Conservation (phyloP, 768 basidiomycete genomes). For the Artomyces pyxidatus region DNA sequence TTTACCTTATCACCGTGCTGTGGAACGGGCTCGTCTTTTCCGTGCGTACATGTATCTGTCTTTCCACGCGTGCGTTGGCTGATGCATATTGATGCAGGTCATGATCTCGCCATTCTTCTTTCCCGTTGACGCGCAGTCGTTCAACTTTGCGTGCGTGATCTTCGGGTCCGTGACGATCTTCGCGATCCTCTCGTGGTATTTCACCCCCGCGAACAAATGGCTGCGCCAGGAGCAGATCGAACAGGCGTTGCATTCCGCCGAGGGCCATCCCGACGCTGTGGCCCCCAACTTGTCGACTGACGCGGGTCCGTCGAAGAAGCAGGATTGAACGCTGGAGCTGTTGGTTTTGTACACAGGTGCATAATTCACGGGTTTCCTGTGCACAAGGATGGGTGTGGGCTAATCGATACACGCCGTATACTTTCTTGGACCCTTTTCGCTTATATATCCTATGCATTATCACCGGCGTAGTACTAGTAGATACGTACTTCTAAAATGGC, state of each 20-base stretch:
- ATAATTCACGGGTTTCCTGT: too few relatives aligned
- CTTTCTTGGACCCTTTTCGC: not conserved
- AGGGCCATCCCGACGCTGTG: too few relatives aligned
- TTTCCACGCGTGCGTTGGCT: slow-evolving; percentile 2
- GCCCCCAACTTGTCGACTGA: too few relatives aligned
- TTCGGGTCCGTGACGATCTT: slow-evolving; percentile 77
- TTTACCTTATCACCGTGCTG: slow-evolving; percentile 57
- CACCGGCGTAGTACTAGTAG: too few relatives aligned
- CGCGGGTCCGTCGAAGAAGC: too few relatives aligned
- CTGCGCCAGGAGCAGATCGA: slow-evolving; percentile 55
- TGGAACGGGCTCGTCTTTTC: slow-evolving; percentile 74
- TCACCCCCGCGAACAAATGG: slow-evolving; percentile 77
- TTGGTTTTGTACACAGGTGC: too few relatives aligned
- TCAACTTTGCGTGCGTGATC: slow-evolving; percentile 83
- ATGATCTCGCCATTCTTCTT: slow-evolving; percentile 84
- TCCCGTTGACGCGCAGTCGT: slow-evolving; percentile 65
- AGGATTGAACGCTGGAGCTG: too few relatives aligned
- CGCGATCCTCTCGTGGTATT: slow-evolving; percentile 68
- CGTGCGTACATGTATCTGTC: slow-evolving; percentile 34
- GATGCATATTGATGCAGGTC: slow-evolving; percentile 36
- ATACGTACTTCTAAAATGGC: slow-evolving; percentile 29
- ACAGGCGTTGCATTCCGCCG: slow-evolving; percentile 43
- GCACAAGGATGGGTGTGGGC: not conserved
- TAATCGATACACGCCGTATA: not conserved
- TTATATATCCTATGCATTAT: too few relatives aligned